Base-by-base conservation (phyloP, 352 stramenopile genomes). In the Globisporangium orthogonon region DNA sequence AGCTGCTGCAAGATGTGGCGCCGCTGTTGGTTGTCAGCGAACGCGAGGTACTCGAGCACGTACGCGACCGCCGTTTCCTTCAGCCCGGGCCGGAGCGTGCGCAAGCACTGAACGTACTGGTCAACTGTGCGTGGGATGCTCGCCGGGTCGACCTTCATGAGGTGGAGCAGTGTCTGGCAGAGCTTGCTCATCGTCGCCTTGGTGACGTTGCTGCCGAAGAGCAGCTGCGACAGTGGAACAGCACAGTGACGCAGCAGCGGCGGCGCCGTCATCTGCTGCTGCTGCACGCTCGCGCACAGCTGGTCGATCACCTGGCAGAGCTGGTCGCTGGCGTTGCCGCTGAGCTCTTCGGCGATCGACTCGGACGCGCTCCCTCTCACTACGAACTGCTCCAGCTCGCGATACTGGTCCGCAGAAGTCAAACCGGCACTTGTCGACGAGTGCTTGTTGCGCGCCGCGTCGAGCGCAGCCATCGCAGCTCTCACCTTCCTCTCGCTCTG, bases 11-110 rank as follows among this genome's bases (percentile, higher is more conserved):
- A 53, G 18, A 94, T 80, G 39, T 72, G 60, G n/a, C 73, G 70
- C 9, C 73, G 69, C 49, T 88, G 75, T 1, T 33, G 31, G 0
- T 58, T 49, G 37, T 81, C 69, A 1, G 79, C 78, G 37, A 91
- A 83, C 13, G 66, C 63, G 23, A 94, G 65, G 40, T 86, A 91
- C 5, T 94, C 81, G n/a, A 78, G 54, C 37, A 87, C 70, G 33
- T 69, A 76, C 13, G 74, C 71, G 28, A 89, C 69, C n/a, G 74
- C 83, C 23, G 66, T 74, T 56, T 94, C 83, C 18, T 83, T 80
- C 23, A 89, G 60, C 0, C 66, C 76, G 11, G 80, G 62, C 7
- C 80, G 76, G 2, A 82, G 56, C 29, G 58, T 56, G 6, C 63
- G 57, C 17, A 91, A 58, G 50, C 81, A 86, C 45, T 71, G 52